phyloP scores from a whole-genome alignment of 2,329 filamentous ascomycete genomes.

The Herpotrichia juniperi region DNA sequence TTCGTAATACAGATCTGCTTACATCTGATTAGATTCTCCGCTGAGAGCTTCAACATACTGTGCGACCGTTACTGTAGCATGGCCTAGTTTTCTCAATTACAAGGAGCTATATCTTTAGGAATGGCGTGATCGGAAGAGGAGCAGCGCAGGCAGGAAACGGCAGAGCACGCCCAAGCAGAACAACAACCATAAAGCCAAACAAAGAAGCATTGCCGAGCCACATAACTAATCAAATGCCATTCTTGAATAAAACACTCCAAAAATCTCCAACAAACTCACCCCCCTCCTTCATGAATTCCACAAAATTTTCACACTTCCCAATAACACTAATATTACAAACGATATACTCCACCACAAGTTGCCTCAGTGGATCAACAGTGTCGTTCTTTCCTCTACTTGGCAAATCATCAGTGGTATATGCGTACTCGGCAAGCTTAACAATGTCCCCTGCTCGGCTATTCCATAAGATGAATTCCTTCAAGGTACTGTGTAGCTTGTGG shows the following conservation, averaged over 20 bases:
- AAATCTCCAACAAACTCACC: constrained; percentile 25
- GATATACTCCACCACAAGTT: constrained; percentile 21
- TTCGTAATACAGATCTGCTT: too few relatives aligned
- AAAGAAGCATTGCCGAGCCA: too few relatives aligned
- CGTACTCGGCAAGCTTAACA: constrained; percentile 26
- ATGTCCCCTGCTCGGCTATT: constrained; percentile 27
- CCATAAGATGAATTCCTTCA: constrained; percentile 29
- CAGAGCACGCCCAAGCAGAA: too few relatives aligned
- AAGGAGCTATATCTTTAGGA: too few relatives aligned
- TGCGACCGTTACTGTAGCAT: too few relatives aligned
- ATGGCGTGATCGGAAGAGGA: too few relatives aligned
- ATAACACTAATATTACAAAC: constrained; percentile 20
- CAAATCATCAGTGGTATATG: constrained; percentile 24
- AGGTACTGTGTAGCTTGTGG: constrained; percentile 34
- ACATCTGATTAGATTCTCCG: too few relatives aligned
- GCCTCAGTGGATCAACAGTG: constrained; percentile 12
- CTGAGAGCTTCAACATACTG: too few relatives aligned
- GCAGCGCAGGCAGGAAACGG: too few relatives aligned
- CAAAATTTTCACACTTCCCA: constrained; percentile 18
- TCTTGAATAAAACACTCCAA: too few relatives aligned
- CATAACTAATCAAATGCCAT: constrained; percentile 5
- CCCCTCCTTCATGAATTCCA: constrained; percentile 19
- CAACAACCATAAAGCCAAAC: too few relatives aligned
- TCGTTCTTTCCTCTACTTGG: constrained; percentile 15
- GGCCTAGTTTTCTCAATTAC: too few relatives aligned